Conservation (phyloP, 179 eudicot genomes). For the Spergularia azorica region DNA sequence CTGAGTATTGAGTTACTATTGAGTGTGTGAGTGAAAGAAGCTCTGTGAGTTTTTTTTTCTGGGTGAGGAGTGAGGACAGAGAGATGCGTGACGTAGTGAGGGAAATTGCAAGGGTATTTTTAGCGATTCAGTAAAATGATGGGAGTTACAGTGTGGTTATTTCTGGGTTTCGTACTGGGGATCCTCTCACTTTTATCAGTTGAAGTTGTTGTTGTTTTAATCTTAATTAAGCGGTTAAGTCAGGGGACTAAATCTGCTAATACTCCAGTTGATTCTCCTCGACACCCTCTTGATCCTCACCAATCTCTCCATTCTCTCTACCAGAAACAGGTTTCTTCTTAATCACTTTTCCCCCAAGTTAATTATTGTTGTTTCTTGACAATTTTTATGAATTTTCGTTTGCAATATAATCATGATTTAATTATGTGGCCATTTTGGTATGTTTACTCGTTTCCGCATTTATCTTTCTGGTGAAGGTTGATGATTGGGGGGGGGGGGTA, state of each 20-base stretch:
- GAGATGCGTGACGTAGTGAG: too few relatives aligned
- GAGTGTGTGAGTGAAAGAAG: too few relatives aligned
- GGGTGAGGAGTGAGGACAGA: too few relatives aligned
- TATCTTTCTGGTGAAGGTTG: too few relatives aligned
- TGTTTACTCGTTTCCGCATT: too few relatives aligned
- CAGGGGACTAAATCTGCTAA: slow-evolving; percentile 24
- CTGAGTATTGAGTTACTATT: too few relatives aligned
- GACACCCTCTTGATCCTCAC: slow-evolving; percentile 24
- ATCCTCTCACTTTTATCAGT: slow-evolving; percentile 43
- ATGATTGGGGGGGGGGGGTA: too few relatives aligned
- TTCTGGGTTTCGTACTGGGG: slow-evolving; percentile 58
- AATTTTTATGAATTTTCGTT: not conserved
- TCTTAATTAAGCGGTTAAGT: slow-evolving; percentile 38
- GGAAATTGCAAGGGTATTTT: too few relatives aligned
- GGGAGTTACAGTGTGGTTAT: slow-evolving; percentile 21
- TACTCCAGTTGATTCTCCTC: slow-evolving; percentile 1
- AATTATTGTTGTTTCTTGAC: not conserved
- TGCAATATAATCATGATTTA: not conserved
- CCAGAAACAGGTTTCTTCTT: slow-evolving; percentile 34
- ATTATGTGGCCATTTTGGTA: too few relatives aligned
- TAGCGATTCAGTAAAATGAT: too few relatives aligned
- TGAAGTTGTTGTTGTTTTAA: slow-evolving; percentile 45
- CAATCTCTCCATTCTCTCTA: slow-evolving; percentile 29
- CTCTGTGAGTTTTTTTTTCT: too few relatives aligned
- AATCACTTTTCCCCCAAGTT: not conserved